phyloP scores from a whole-genome alignment of 2,329 filamentous ascomycete genomes.

The Penicillium thymicola region DNA sequence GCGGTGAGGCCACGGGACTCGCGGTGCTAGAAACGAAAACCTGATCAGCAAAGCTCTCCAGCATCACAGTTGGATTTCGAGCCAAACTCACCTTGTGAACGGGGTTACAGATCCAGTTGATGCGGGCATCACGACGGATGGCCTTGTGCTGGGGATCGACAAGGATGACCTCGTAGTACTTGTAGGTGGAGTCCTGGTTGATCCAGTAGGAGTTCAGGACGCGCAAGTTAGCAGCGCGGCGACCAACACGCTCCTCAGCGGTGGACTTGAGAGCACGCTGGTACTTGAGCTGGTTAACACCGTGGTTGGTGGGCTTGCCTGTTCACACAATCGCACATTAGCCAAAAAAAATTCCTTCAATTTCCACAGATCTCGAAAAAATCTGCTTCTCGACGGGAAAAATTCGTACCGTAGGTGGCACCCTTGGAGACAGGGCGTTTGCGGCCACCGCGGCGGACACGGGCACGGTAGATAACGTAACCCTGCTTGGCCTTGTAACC shows the following conservation, averaged over 20 bases:
- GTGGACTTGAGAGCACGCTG: constrained; percentile 97
- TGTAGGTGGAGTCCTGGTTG: constrained; percentile 99
- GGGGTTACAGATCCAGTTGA: constrained; percentile 99
- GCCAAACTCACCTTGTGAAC: constrained; percentile 74
- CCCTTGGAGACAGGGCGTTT: constrained; percentile 96
- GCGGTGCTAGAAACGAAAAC: constrained; percentile 65
- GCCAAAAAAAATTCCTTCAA: constrained; percentile 20
- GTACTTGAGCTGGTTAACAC: constrained; percentile 99
- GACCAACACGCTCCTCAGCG: constrained; percentile 99
- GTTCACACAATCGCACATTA: constrained; percentile 27
- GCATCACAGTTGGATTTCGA: neutral
- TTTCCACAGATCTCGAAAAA: neutral
- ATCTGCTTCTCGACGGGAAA: neutral
- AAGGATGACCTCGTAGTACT: constrained; percentile 99
- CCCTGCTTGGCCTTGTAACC: constrained; percentile 99
- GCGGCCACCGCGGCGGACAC: constrained; percentile 96
- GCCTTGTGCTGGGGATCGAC: constrained; percentile 99
- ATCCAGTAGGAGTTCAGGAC: constrained; percentile 99
- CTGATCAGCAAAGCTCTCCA: constrained; percentile 18
- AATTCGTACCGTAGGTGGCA: constrained; percentile 87
- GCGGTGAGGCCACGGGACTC: constrained; percentile 95
- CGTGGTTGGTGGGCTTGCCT: constrained; percentile 99
- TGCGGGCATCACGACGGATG: constrained; percentile 96
- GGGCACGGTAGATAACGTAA: constrained; percentile 99
- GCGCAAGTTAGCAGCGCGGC: constrained; percentile 97